These are phyloP conservation scores for Phyllosticta capitalensis DNA, from an alignment of 2,329 filamentous ascomycete genomes.

Conservation along the genomic window DNA sequence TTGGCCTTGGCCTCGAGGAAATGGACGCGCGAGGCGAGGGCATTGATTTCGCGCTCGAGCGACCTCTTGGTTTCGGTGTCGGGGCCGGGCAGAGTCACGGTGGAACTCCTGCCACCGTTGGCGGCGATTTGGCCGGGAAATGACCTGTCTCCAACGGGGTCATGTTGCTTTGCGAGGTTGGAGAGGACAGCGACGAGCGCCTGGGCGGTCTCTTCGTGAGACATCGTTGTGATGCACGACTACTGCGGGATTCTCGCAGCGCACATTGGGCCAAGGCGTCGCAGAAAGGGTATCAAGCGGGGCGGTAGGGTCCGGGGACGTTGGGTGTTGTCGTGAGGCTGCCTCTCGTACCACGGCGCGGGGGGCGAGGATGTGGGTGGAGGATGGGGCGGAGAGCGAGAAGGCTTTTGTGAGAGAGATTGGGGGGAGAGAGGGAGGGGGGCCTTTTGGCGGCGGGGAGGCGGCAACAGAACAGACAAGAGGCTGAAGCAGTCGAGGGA, in stretches of 20 bases:
- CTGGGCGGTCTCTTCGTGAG: constrained; percentile 26
- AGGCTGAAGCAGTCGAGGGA: too few species aligned
- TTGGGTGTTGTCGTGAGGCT: constrained; percentile 7
- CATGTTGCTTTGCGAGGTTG: constrained; percentile 40
- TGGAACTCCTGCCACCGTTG: constrained; percentile 43
- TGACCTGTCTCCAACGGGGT: constrained; percentile 32
- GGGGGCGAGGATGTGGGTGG: constrained; percentile 2
- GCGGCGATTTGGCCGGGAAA: constrained; percentile 36
- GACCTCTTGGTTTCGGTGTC: constrained; percentile 65
- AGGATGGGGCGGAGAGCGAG: constrained; percentile 5
- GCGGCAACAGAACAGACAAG: neutral
- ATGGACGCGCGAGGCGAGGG: constrained; percentile 67
- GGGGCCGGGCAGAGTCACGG: constrained; percentile 66
- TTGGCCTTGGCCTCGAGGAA: constrained; percentile 72
- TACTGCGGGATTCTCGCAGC: constrained; percentile 16
- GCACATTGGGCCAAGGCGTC: constrained; percentile 9
- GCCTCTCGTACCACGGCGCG: constrained; percentile 9
- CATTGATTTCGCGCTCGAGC: constrained; percentile 74
- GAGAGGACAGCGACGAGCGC: constrained; percentile 34
- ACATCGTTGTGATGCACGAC: constrained; percentile 19
- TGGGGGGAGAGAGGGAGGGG: neutral
- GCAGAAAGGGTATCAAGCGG: neutral
- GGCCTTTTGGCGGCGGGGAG: neutral
- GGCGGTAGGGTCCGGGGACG: constrained; percentile 4
- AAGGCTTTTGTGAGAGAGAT: constrained; percentile 2